Conservation (phyloP, 352 stramenopile genomes). For the Phytophthora sojae region DNA sequence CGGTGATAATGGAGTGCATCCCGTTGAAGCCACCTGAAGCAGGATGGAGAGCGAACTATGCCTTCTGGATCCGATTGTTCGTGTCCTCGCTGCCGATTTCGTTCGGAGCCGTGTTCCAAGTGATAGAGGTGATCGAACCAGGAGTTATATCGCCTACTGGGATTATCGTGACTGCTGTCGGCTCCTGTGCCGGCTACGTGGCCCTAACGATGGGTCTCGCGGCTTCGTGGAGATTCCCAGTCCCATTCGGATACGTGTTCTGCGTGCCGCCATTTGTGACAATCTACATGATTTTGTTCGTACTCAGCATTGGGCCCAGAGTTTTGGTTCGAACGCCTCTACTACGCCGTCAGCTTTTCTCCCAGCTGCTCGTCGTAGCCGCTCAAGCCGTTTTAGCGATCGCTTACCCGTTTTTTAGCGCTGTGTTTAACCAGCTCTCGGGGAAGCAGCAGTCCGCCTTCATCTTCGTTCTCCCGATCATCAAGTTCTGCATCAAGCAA, state of each 20-base stretch:
- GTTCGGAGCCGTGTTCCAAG: constrained; percentile 20
- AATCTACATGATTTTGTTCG: constrained; percentile 27
- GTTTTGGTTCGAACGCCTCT: neutral
- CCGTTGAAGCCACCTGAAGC: constrained; percentile 24
- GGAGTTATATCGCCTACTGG: constrained; percentile 7
- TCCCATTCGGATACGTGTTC: constrained; percentile 30
- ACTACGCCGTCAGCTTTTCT: constrained; percentile 11
- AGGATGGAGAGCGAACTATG: constrained; percentile 33
- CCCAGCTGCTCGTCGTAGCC: constrained; percentile 6
- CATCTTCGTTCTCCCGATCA: constrained; percentile 21
- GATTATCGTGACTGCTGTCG: constrained; percentile 9
- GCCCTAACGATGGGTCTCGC: constrained; percentile 23
- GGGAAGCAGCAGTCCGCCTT: constrained; percentile 19
- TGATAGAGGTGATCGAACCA: constrained; percentile 19
- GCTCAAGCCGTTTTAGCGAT: constrained; percentile 21
- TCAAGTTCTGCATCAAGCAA: constrained; percentile 37
- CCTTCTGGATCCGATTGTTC: constrained; percentile 31
- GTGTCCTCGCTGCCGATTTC: constrained; percentile 22
- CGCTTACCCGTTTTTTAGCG: constrained; percentile 29
- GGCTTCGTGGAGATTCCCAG: constrained; percentile 23
- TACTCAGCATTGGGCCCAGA: constrained; percentile 17
- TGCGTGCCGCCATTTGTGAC: constrained; percentile 16
- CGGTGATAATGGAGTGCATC: constrained; percentile 37
- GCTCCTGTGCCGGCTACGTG: constrained; percentile 21
- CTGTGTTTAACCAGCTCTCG: constrained; percentile 29